phyloP scores from a whole-genome alignment of 257 asterid genomes.

The Primulina eburnea region DNA sequence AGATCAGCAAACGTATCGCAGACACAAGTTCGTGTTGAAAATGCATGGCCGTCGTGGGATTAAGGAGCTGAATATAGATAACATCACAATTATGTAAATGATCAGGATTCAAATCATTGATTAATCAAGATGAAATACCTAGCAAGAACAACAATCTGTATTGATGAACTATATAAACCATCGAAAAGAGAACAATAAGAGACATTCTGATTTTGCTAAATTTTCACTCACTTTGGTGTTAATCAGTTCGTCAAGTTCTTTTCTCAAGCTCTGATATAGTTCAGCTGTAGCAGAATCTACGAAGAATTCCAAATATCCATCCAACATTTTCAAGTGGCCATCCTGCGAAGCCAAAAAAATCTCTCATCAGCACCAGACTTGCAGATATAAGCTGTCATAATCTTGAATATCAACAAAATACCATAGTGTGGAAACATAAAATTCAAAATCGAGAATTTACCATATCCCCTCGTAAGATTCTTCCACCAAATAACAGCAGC shows the following conservation, averaged over 20 bases:
- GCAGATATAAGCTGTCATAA: neutral
- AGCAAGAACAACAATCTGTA: slow-evolving; percentile 13
- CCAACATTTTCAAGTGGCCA: slow-evolving; percentile 85
- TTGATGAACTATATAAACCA: neutral
- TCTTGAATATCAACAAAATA: slow-evolving; percentile 3
- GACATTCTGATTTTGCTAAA: slow-evolving; percentile 15
- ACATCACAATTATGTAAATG: slow-evolving; percentile 8
- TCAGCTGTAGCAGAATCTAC: slow-evolving; percentile 69
- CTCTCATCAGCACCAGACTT: slow-evolving; percentile 23
- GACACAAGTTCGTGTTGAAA: slow-evolving; percentile 69
- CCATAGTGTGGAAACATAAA: slow-evolving; percentile 1
- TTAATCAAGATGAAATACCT: neutral
- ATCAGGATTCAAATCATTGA: neutral
- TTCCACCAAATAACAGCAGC: slow-evolving; percentile 91
- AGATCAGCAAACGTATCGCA: slow-evolving; percentile 68
- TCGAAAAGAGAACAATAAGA: slow-evolving; percentile 1
- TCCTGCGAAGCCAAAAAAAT: slow-evolving; percentile 46
- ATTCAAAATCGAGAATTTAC: slow-evolving; percentile 38
- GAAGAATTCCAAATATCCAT: slow-evolving; percentile 87
- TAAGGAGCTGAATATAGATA: slow-evolving; percentile 57
- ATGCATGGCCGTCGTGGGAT: slow-evolving; percentile 69
- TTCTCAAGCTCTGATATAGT: slow-evolving; percentile 63
- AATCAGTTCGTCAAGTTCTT: slow-evolving; percentile 74
- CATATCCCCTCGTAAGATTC: slow-evolving; percentile 55
- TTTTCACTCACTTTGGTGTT: slow-evolving; percentile 64